phyloP scores from a whole-genome alignment of 2,329 filamentous ascomycete genomes.

The Trichoderma asperellum region DNA sequence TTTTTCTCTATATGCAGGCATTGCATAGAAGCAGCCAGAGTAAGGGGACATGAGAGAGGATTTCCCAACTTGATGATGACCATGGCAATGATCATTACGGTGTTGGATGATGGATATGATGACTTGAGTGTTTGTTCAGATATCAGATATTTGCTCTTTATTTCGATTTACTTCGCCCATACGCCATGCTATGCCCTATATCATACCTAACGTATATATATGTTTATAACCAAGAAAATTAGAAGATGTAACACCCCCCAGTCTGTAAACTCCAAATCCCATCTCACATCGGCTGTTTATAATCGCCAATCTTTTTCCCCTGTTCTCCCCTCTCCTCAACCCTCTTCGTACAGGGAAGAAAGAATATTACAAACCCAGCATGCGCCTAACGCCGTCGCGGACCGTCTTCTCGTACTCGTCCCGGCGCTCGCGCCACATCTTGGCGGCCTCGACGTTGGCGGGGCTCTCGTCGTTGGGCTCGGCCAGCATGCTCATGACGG shows the following conservation, averaged over 20 bases:
- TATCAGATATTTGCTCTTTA: neutral
- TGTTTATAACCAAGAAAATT: slow-evolving; percentile 3
- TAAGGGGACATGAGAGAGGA: neutral
- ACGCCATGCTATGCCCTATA: slow-evolving; percentile 29
- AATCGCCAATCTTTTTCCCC: too few species aligned
- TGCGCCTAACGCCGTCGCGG: slow-evolving; percentile 76
- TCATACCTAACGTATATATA: slow-evolving; percentile 12
- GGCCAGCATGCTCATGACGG: slow-evolving; percentile 97
- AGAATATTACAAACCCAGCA: slow-evolving; percentile 67
- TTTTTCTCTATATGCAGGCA: neutral
- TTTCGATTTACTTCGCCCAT: slow-evolving; percentile 21
- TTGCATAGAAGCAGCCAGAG: neutral
- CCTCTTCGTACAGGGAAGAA: neutral
- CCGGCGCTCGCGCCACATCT: slow-evolving; percentile 90
- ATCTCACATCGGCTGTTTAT: slow-evolving; percentile 10
- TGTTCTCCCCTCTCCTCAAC: too few species aligned
- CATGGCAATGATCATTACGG: neutral
- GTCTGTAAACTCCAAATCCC: neutral
- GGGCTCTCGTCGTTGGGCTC: slow-evolving; percentile 97
- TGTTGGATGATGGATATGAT: slow-evolving; percentile 14
- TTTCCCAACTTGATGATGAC: neutral
- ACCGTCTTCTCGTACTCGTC: slow-evolving; percentile 86
- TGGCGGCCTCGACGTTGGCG: slow-evolving; percentile 92
- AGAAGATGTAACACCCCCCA: neutral
- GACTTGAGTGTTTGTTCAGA: slow-evolving; percentile 6